Evolutionary conservation across 805 yeast genomes (phyloP), one percentile per base, ranked within the genome.

Genomic region (Ogataea saltuana): DNA sequence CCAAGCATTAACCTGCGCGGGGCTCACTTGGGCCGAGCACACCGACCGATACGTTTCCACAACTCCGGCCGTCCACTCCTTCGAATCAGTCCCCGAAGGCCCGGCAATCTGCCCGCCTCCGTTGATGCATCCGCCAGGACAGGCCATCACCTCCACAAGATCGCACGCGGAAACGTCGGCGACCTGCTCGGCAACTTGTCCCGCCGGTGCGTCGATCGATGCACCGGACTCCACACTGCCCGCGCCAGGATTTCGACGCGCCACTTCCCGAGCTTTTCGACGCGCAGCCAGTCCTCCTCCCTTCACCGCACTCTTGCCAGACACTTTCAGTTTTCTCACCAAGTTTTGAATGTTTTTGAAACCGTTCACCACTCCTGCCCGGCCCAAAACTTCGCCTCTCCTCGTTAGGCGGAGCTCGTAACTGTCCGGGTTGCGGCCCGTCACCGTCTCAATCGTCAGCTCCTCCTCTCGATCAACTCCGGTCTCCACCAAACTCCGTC

Each of bases 81-180:
- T 69, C 22, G 49, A 33, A 5, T 46, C 22, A 0, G 52, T 52
- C 4, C 60, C 72, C 1, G 55, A 50, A 0, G 80, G 78, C 4
- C 71, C 71, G 4, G 78, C 73, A 15, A 88, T 75, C 55, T 89
- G 90, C 0, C 99, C 99, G 17, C 99, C 98, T 9, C 99, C 99
- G 58, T 91, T 93, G 44, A 90, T 86, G 59, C 98, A 93, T 1
- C 99, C 99, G 21, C 88, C 89, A 5, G 99, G 99, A 63, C 99
- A 93, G 1, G 99, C 99, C 97, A 89, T 91, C 33, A 93, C 85
- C 57, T 93, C 99, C 5, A 91, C 86, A 53, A 85, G 87, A 49
- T 88, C 93, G 53, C 86, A 82, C 30, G 68, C 71, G 23, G 76
- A 64, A 1, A 91, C 85, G 46, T 86, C 90, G 0, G 81, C 81